Percentiles rank a stretch among this genome's conserved stretches.
Conservation (phyloP, 371 early-diverging fungal genomes). For the Mucor piriformis region DNA sequence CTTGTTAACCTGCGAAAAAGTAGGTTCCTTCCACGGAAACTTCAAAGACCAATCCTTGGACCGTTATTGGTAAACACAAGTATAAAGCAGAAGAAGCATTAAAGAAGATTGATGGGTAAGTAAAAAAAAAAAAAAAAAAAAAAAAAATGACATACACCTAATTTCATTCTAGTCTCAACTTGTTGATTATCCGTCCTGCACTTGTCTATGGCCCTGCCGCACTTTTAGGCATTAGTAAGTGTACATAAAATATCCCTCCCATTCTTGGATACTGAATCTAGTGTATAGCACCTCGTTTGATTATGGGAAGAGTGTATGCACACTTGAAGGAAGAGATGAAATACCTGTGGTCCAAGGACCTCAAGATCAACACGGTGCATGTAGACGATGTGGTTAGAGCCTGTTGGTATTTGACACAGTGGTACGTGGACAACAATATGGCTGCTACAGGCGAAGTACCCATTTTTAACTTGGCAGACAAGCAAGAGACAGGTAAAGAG, state of each 20-base stretch:
- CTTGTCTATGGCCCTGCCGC: constrained; percentile 89
- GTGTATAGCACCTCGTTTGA: constrained; percentile 84
- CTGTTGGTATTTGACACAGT: constrained; percentile 70
- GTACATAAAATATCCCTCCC: too few relatives aligned
- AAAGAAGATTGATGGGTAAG: constrained; percentile 55
- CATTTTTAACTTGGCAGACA: constrained; percentile 81
- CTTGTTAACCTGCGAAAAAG: too few relatives aligned
- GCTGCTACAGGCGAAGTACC: constrained; percentile 17
- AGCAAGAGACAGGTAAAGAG: constrained; percentile 67
- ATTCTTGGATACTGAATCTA: too few relatives aligned
- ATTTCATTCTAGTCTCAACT: constrained; percentile 55
- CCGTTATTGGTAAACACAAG: constrained; percentile 75
- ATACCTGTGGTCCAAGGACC: constrained; percentile 87
- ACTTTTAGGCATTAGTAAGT: constrained; percentile 71
- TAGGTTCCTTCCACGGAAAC: constrained; percentile 76
- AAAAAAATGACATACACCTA: neutral
- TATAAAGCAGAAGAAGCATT: constrained; percentile 82
- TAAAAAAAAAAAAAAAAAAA: neutral
- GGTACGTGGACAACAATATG: constrained; percentile 49
- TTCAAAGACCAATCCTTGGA: constrained; percentile 84
- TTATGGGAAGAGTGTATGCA: constrained; percentile 89
- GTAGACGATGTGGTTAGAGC: constrained; percentile 84
- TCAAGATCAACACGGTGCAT: constrained; percentile 92
- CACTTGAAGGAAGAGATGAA: constrained; percentile 86
- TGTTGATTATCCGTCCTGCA: constrained; percentile 88